Evolutionary conservation across 164 flowering plant genomes (phyloP), one percentile per base, ranked within the genome.

Genomic region (Platanus orientalis): DNA sequence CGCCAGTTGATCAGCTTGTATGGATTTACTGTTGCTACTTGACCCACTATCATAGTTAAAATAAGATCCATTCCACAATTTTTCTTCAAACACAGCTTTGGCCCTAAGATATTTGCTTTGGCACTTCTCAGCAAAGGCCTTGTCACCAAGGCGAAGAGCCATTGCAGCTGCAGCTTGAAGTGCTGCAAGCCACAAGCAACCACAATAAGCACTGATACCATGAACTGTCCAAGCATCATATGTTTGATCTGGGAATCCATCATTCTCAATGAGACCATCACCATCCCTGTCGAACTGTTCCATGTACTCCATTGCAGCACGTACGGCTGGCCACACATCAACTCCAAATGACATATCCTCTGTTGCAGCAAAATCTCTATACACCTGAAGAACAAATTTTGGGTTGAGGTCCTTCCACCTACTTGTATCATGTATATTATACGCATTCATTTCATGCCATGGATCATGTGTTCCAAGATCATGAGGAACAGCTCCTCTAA

Each of bases 191-290:
- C 97, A 91, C 59, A 91, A 68, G 73, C 97, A 78, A 26, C 97
- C 97, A 79, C 97, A 91, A 67, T 91, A 91, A 36, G 97, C 93
- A 76, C 96, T 89, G 40, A 91, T 70, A 6, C 97, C 97, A 69
- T 91, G 97, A 67, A 91, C 97, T 0, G 96, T 88, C 97, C 97
- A 91, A 24, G 97, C 51, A 81, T 91, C 97, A 64, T 91, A 91
- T 5, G 97, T 91, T 71, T 91, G 97, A 72, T 91, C 97, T 16
- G 97, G 97, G 63, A 91, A 91, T 44, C 96, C 96, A 77, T 91
- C 97, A 70, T 91, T 91, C 68, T 91, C 97, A 49, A 87, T 85
- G 0, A 91, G 86, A 61, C 83, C 76, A 71, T 91, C 96, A 45
- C 76, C 74, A 42, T 91, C 97, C 74, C 82, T 79, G 57, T 91